Evolutionary conservation across 768 basidiomycete genomes (phyloP).

Genomic region (Lentinula raphanica): DNA sequence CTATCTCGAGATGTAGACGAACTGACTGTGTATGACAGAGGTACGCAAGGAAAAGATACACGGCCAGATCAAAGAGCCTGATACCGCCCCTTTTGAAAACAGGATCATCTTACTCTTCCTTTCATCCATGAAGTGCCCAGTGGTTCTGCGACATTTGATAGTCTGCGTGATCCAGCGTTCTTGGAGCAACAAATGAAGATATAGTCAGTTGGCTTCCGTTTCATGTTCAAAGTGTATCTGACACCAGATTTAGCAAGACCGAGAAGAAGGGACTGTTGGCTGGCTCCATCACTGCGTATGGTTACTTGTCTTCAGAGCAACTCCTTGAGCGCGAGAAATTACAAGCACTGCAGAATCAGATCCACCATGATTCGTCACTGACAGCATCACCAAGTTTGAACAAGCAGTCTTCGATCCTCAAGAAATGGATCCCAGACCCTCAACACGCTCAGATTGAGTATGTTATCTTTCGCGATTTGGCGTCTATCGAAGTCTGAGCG

Average conservation of each 20-base stretch:
- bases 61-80: not conserved
- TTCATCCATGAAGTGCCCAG: conserved; percentile 10
- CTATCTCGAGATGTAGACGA: not conserved
- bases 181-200: not conserved
- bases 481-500: not conserved
- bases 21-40: no score
- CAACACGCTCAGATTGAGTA: conserved; percentile 14
- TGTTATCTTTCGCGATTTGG: not conserved
- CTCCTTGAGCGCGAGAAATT: not conserved
- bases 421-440: conserved; percentile 8
- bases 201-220: not conserved
- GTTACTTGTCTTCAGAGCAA: conserved; percentile 10
- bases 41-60: not conserved
- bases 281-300: conserved; percentile 6
- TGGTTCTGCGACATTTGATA: conserved; percentile 8
- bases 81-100: not conserved
- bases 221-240: not conserved
- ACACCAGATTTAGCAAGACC: not conserved
- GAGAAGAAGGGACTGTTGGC: conserved; percentile 8
- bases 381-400: not conserved
- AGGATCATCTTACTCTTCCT: not conserved
- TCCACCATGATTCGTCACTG: not conserved
- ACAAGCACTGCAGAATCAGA: not conserved
- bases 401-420: conserved; percentile 1
- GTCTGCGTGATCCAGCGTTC: conserved; percentile 10